phyloP scores from a whole-genome alignment of 148 eudicot species.

The Silene uniflora region DNA sequence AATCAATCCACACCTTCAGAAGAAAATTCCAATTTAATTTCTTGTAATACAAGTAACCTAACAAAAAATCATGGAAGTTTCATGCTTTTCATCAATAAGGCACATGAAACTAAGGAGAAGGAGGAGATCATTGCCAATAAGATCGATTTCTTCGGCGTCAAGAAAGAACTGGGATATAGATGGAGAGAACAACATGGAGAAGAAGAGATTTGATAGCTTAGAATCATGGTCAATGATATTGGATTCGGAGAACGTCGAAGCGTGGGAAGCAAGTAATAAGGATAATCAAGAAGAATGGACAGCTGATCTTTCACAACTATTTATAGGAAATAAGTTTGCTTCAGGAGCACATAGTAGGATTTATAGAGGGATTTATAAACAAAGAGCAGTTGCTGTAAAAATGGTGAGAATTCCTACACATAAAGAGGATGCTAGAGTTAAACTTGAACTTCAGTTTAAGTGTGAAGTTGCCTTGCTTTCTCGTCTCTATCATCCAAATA shows the following conservation, averaged over 20 bases:
- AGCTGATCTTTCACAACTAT: constrained; percentile 93
- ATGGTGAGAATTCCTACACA: constrained; percentile 95
- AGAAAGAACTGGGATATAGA: constrained; percentile 43
- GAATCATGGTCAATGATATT: constrained; percentile 99
- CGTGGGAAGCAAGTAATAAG: constrained; percentile 59
- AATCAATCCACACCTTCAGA: constrained; percentile 70
- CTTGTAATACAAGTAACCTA: not conserved
- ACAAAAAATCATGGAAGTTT: constrained; percentile 42
- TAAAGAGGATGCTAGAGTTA: constrained; percentile 67
- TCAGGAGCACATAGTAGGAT: constrained; percentile 97
- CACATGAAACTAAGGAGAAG: constrained; percentile 41
- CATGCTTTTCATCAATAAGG: constrained; percentile 58
- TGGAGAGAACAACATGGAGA: constrained; percentile 59
- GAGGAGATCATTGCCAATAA: constrained; percentile 35
- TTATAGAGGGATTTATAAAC: constrained; percentile 94
- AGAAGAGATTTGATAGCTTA: constrained; percentile 82
- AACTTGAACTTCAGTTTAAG: constrained; percentile 81
- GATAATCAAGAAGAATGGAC: constrained; percentile 94
- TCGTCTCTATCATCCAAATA: constrained; percentile 78
- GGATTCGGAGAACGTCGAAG: constrained; percentile 86
- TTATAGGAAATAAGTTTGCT: constrained; percentile 94
- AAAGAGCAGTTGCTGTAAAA: constrained; percentile 92
- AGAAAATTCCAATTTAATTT: constrained; percentile 23
- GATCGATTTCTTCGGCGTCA: constrained; percentile 41
- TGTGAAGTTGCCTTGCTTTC: constrained; percentile 92